phyloP scores from a whole-genome alignment of 371 early-diverging fungal genomes.

The Nematocida sp. region DNA sequence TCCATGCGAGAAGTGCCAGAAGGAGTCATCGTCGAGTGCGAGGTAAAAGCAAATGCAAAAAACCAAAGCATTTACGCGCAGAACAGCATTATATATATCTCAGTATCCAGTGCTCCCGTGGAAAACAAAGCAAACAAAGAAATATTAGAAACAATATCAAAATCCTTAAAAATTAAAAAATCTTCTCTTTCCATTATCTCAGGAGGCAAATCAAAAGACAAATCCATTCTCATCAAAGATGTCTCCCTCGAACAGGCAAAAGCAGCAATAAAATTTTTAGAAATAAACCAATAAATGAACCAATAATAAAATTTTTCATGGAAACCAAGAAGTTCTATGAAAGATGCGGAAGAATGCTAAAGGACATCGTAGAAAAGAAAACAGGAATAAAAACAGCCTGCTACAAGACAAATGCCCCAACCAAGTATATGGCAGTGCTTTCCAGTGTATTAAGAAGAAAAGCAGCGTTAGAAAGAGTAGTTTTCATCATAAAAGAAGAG shows the following conservation, averaged over 20 bases:
- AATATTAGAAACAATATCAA: conserved; percentile 9
- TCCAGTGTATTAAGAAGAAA: conserved; percentile 57
- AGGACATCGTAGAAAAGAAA: conserved; percentile 53
- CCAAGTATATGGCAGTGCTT: conserved; percentile 58
- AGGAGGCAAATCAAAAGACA: conserved; percentile 23
- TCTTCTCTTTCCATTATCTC: not conserved
- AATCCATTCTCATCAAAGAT: conserved; percentile 28
- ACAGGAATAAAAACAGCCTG: conserved; percentile 62
- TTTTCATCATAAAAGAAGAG: conserved; percentile 40
- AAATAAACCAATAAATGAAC: not conserved
- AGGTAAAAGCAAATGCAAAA: conserved; percentile 37
- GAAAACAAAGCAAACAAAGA: conserved; percentile 50
- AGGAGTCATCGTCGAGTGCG: conserved; percentile 31
- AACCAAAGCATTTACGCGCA: not conserved
- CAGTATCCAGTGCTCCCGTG: not conserved
- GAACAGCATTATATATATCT: conserved; percentile 6
- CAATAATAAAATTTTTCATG: conserved; percentile 34
- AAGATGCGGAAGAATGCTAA: conserved; percentile 60
- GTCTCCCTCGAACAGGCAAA: conserved; percentile 23
- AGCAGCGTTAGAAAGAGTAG: conserved; percentile 49
- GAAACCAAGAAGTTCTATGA: conserved; percentile 59
- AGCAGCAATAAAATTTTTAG: not conserved
- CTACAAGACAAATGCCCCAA: conserved; percentile 60
- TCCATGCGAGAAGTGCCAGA: conserved; percentile 10
- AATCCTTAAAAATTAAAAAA: not conserved